Evolutionary conservation across 129 eudicot species (phyloP).

Genomic region (Solidago caesia): DNA sequence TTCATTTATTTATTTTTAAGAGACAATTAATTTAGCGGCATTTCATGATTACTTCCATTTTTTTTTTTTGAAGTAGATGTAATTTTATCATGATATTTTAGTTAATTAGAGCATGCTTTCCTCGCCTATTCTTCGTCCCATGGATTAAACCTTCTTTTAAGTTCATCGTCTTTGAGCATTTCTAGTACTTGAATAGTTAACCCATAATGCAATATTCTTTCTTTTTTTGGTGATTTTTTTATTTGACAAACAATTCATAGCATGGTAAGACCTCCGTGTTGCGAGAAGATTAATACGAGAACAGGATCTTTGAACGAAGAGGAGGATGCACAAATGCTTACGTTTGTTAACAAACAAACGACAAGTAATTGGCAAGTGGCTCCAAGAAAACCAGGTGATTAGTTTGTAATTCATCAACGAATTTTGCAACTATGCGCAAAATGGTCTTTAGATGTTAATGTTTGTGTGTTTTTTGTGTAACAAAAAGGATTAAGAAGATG

Average conservation of each 20-base stretch:
- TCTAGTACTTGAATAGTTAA: constrained; percentile 18
- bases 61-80: constrained; percentile 23
- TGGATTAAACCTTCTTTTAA: constrained; percentile 30
- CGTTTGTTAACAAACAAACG: constrained; percentile 41
- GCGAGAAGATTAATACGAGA: constrained; percentile 37
- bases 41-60: constrained; percentile 9
- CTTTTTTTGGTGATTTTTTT: constrained; percentile 10
- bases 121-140: constrained; percentile 44
- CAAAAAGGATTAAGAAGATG: constrained; percentile 52
- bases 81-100: constrained; percentile 52
- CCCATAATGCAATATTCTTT: constrained; percentile 21
- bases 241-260: constrained; percentile 12
- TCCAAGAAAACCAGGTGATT: constrained; percentile 56
- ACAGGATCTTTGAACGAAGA: constrained; percentile 48
- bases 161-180: constrained; percentile 30
- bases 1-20: constrained; percentile 8
- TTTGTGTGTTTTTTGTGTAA: constrained; percentile 22
- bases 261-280: constrained; percentile 66
- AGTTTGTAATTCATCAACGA: neutral
- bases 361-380: constrained; percentile 43
- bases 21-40: neutral
- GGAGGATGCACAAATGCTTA: constrained; percentile 41
- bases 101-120: constrained; percentile 57
- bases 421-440: neutral
- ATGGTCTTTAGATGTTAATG: neutral